Conservation (phyloP, 768 basidiomycete species). For the Lentinula guzmanii region DNA sequence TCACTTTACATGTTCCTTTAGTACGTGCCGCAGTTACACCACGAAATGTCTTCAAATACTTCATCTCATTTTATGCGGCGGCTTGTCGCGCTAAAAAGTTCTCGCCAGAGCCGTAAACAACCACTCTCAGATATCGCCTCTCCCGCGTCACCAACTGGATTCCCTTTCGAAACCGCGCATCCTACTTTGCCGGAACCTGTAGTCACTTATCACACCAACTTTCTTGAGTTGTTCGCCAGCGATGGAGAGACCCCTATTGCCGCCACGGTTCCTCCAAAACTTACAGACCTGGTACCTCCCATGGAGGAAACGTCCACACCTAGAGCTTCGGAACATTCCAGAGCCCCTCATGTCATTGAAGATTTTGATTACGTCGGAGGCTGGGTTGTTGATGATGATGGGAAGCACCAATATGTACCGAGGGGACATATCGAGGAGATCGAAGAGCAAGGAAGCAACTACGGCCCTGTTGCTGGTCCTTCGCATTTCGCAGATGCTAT, state of each 20-base stretch:
- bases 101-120: neutral
- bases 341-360: conserved; percentile 5
- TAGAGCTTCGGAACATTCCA: neutral
- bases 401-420: conserved; percentile 10
- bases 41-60: no score
- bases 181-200: neutral
- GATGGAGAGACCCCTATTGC: neutral
- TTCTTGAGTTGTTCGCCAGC: neutral
- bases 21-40: no score
- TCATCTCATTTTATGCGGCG: neutral
- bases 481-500: neutral
- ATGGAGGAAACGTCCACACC: neutral
- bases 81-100: neutral
- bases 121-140: neutral
- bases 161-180: neutral
- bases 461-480: neutral
- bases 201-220: conserved; percentile 4
- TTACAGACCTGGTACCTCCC: neutral
- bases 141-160: neutral
- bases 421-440: conserved; percentile 11
- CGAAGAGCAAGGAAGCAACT: neutral
- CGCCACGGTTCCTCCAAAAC: neutral
- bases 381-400: conserved; percentile 11
- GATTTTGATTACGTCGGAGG: conserved; percentile 13
- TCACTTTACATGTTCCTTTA: no score